These are phyloP conservation scores for Mucor racemosus DNA, from an alignment of 371 early-diverging fungal species.

Conservation along the genomic window DNA sequence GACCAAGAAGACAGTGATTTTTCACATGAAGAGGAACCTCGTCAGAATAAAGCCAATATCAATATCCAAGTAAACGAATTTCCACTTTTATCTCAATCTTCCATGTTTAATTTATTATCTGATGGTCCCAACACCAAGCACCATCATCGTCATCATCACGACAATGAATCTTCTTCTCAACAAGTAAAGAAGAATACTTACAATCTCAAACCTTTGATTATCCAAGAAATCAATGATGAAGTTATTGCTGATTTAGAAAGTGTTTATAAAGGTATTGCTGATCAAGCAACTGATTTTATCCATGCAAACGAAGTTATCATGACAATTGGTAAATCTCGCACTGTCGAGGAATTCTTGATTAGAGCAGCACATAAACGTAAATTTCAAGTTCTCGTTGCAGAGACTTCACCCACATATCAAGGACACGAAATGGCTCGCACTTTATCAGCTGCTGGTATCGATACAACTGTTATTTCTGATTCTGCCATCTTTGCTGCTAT, in stretches of 20 bases:
- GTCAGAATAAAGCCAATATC: background rate
- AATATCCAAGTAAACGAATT: slow-evolving; percentile 21
- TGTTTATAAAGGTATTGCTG: slow-evolving; percentile 74
- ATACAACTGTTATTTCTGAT: slow-evolving; percentile 91
- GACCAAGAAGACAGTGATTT: background rate
- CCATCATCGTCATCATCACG: slow-evolving; percentile 23
- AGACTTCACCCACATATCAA: slow-evolving; percentile 83
- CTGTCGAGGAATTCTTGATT: slow-evolving; percentile 88
- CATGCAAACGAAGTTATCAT: slow-evolving; percentile 95
- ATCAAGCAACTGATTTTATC: slow-evolving; percentile 84
- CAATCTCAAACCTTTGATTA: slow-evolving; percentile 72
- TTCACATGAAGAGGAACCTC: slow-evolving; percentile 2
- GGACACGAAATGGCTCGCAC: slow-evolving; percentile 87
- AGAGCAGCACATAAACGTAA: slow-evolving; percentile 84
- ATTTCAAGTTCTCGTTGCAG: slow-evolving; percentile 94
- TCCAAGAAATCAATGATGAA: slow-evolving; percentile 83
- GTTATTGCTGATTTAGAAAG: slow-evolving; percentile 82
- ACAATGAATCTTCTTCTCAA: background rate
- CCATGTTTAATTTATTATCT: slow-evolving; percentile 68
- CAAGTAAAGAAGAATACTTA: slow-evolving; percentile 29
- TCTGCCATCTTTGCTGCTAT: slow-evolving; percentile 95
- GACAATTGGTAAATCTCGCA: slow-evolving; percentile 88
- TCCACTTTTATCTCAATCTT: slow-evolving; percentile 45
- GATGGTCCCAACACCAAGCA: slow-evolving; percentile 43
- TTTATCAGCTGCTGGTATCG: slow-evolving; percentile 83